Evolutionary conservation across 2,329 filamentous ascomycete genomes (phyloP).

Genomic region (Pseudogymnoascus sp.): DNA sequence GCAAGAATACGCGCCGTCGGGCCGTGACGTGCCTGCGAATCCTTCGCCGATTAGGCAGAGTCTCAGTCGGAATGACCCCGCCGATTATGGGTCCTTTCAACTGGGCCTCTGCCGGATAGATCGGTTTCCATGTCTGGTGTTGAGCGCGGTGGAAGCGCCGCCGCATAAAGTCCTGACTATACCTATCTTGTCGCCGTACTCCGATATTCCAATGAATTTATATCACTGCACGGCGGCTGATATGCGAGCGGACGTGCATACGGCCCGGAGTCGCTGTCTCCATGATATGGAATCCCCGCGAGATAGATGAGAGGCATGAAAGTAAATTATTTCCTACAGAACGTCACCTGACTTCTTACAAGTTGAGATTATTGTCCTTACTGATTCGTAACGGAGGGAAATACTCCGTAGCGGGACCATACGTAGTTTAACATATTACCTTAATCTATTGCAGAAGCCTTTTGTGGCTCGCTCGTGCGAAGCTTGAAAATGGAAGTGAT

Average conservation of each 20-base stretch:
- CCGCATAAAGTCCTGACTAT: neutral
- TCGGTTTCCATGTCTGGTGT: neutral
- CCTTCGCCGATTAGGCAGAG: neutral
- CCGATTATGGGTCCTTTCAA: neutral
- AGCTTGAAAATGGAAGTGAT: neutral
- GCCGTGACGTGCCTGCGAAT: neutral
- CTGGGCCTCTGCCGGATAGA: neutral
- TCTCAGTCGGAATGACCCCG: no score
- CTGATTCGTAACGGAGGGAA: neutral
- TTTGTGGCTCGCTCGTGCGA: neutral
- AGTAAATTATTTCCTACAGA: neutral
- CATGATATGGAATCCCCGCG: neutral
- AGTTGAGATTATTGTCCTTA: neutral
- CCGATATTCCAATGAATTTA: neutral
- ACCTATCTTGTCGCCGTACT: neutral
- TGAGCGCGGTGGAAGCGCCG: neutral
- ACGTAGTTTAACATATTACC: neutral
- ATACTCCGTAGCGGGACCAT: neutral
- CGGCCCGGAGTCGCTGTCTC: neutral
- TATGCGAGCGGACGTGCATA: neutral
- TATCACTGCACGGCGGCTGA: neutral
- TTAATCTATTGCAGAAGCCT: slow-evolving; percentile 3
- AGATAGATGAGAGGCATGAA: neutral
- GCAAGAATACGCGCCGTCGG: neutral
- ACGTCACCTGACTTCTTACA: neutral